Base-by-base conservation (phyloP, 306 rosid species). In the Rosa rugosa region DNA sequence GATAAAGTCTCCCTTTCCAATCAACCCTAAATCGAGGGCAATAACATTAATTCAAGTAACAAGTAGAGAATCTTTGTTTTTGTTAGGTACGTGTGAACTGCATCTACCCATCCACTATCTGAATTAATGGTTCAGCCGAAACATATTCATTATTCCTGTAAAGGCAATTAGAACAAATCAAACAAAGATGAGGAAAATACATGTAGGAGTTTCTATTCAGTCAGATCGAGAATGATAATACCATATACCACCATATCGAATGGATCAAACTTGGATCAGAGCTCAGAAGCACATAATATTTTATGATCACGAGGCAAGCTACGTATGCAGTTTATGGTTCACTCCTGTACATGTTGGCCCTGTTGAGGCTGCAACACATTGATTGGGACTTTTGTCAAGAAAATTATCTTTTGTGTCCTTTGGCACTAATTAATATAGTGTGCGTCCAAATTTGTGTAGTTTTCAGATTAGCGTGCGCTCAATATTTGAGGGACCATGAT, bases 271-370 rank as follows among this genome's bases (percentile, higher is more conserved):
- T 38, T 40, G 12, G 42, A 75, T 75, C 56, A 44, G 45, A 81
- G 3, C 8, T 49, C 4, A 68, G 56, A 75, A 75, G 75, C 75
- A 76, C 70, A 44, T 44, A 78, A 83, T 79, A 62, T 25, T 87
- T 72, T 75, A 68, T 44, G 97, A 92, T 92, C 2, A 82, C 0
- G 85, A 90, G 85, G 79, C 46, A 36, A 69, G 96, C 96, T 87
- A 90, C 96, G 97, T 92, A 81, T 75, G 80, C 31, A 8, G 83
- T 44, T 85, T 85, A 57, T 66, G 42, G 85, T 82, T 92, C 97
- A 92, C 91, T 75, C 84, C 82, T 79, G 82, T 66, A 60, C 65
- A 84, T 22, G 88, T 69, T 72, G 64, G 56, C 45, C 57, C 36
- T 25, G 81, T 81, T 80, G 77, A 82, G 80, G 81, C 44, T 69